Base-by-base conservation (phyloP, 2,329 filamentous ascomycete species). In the Metarhizium album region DNA sequence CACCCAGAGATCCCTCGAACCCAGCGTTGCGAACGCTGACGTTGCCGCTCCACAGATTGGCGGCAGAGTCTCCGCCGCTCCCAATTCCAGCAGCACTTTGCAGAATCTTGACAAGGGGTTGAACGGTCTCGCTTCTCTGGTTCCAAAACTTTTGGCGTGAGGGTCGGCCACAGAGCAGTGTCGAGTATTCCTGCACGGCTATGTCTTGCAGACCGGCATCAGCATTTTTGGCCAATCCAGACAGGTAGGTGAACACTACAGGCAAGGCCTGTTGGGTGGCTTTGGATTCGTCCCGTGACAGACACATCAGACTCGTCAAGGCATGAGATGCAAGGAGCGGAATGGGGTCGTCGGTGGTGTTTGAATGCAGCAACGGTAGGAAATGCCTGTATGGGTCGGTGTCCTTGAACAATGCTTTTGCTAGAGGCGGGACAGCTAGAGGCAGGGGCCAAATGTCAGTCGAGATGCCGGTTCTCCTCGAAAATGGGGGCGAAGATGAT, bases 151-250 rank as follows among this genome's bases (percentile, higher is more conserved):
- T 76, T 58, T 84, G 76, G 56, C 93, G 80, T 3, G 90, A 81
- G 52, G 80, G 80, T 54, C 75, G 79, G 38, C 83, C 87, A 54
- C 89, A 84, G 31, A 98, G 75, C 31, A 98, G 74, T 20, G 86
- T 78, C 35, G 93, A 96, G 69, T 91, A 94, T 64, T 91, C 82
- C 62, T 93, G 87, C 13, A 97, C 90, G 24, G 90, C 91, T 63
- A 97, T 95, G 64, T 98, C 93, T 69, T 98, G 93, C 51, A 95
- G 77, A 38, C 89, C 89, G 50, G 87, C 86, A 69, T 98, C 93
- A 42, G 86, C 79, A 64, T 84, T 89, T 73, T 90, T 90, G 52
- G 87, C 83, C 51, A 97, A 75, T 49, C 83, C 82, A 7, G 90
- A 87, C 29, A 97, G 80, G 68, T 96, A 97, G 62, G 80, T 84